Base-by-base conservation (phyloP, 2,329 filamentous ascomycete genomes). In the Pseudocercospora fijiensis region DNA sequence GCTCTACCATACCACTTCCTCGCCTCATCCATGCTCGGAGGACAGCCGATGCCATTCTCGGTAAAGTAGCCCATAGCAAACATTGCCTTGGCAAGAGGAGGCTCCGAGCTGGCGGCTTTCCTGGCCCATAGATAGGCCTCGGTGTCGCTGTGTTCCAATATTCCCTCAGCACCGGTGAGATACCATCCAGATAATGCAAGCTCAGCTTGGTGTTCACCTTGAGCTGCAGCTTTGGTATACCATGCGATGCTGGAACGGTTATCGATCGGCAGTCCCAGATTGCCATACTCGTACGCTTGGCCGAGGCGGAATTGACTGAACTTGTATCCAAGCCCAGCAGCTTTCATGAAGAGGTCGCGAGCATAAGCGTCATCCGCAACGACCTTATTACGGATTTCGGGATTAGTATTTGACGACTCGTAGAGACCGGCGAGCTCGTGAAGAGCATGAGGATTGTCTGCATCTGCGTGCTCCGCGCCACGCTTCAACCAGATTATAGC, bases 61-160 rank as follows among this genome's bases (percentile, higher is more conserved):
- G 91, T 96, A 75, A 96, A 97, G 78, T 98, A 97, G 0, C 95
- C 95, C 90, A 99, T 96, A 0, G 94, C 95, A 78, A 97, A 98
- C 79, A 98, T 91, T 0, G 95, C 95, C 81, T 98, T 99, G 7
- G 92, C 88, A 41, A 97, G 79, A 2, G 81, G 80, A 11, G 80
- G 80, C 60, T 66, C 67, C 16, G 92, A 90, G 67, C 88, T 86
- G 0, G 95, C 95, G 1, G 95, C 94, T 78, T 97, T 98, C 22
- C 94, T 84, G 10, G 95, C 94, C 95, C 95, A 99, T 1, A 99
- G 85, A 76, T 97, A 99, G 0, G 95, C 95, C 76, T 99, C 95
- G 0, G 91, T 96, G 72, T 99, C 95, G 75, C 89, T 96, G 77
- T 97, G 94, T 72, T 90, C 87, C 59, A 99, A 80, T 8, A 98